phyloP scores from a whole-genome alignment of 2,329 filamentous ascomycete genomes.

The Pestalotiopsis sp. region DNA sequence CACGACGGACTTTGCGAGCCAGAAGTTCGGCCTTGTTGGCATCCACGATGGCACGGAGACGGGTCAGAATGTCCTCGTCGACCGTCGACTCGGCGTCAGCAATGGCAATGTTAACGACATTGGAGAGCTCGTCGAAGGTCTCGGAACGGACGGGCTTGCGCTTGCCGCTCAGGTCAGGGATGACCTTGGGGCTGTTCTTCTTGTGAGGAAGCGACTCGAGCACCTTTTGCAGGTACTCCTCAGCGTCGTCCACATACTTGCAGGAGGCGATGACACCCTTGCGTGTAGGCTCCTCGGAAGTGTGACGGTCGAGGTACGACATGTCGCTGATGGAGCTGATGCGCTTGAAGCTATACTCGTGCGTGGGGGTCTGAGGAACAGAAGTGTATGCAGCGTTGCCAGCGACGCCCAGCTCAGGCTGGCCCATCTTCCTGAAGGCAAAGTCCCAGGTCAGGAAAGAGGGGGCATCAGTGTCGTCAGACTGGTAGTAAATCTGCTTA shows the following conservation, averaged over 20 bases:
- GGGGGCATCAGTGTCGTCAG: slow-evolving; percentile 66
- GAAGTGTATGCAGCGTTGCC: slow-evolving; percentile 80
- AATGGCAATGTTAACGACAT: slow-evolving; percentile 90
- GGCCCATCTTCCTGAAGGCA: slow-evolving; percentile 86
- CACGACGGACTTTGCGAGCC: slow-evolving; percentile 77
- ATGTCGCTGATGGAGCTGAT: slow-evolving; percentile 96
- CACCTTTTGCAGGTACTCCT: slow-evolving; percentile 82
- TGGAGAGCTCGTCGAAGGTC: slow-evolving; percentile 76
- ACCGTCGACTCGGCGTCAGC: slow-evolving; percentile 82
- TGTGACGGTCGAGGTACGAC: slow-evolving; percentile 79
- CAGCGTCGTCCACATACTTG: slow-evolving; percentile 89
- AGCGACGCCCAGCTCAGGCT: slow-evolving; percentile 85
- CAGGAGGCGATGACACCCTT: slow-evolving; percentile 96
- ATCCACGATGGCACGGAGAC: slow-evolving; percentile 75
- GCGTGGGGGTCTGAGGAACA: slow-evolving; percentile 74
- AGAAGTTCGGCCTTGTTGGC: slow-evolving; percentile 84
- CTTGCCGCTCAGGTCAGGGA: slow-evolving; percentile 74
- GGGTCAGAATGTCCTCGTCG: slow-evolving; percentile 77
- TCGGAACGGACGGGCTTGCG: slow-evolving; percentile 63
- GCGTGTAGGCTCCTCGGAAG: slow-evolving; percentile 74
- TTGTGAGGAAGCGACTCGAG: slow-evolving; percentile 78
- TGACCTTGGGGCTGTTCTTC: slow-evolving; percentile 59
- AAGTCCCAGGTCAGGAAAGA: slow-evolving; percentile 96
- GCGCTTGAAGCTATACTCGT: slow-evolving; percentile 70
- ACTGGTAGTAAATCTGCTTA: slow-evolving; percentile 85